Conservation (phyloP, 2,329 filamentous ascomycete genomes). For the Fusarium coicis region DNA sequence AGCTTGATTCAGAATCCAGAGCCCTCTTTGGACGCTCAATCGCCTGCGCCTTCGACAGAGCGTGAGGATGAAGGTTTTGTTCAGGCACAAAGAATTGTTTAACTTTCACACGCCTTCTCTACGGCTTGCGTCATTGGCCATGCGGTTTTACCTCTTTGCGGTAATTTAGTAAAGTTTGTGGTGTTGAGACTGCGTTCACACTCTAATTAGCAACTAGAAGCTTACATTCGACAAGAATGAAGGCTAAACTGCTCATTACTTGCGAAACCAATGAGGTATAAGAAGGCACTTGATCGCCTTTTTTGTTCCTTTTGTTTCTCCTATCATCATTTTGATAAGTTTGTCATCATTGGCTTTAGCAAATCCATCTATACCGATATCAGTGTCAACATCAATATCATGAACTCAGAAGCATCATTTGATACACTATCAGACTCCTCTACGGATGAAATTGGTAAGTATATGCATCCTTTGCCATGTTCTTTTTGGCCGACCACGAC, state of each 20-base stretch:
- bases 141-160: rapidly evolving
- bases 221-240: not conserved
- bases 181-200: not conserved
- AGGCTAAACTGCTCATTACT: not conserved
- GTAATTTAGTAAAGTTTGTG: no score
- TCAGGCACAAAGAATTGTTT: not conserved
- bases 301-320: not conserved
- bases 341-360: not conserved
- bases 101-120: not conserved
- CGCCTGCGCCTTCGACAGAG: constrained; percentile 3
- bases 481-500: not conserved
- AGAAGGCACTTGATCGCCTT: not conserved
- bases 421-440: not conserved
- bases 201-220: not conserved
- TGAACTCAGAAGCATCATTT: not conserved
- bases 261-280: not conserved
- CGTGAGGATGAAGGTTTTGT: not conserved
- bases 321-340: not conserved
- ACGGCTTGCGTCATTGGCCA: not conserved
- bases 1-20: constrained; percentile 13
- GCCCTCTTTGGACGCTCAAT: not conserved
- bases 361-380: not conserved
- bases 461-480: not conserved
- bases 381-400: not conserved
- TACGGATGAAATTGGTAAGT: not conserved